Conservation (phyloP, 176 grass and related monocot species). For the Phoenix dactylifera region DNA sequence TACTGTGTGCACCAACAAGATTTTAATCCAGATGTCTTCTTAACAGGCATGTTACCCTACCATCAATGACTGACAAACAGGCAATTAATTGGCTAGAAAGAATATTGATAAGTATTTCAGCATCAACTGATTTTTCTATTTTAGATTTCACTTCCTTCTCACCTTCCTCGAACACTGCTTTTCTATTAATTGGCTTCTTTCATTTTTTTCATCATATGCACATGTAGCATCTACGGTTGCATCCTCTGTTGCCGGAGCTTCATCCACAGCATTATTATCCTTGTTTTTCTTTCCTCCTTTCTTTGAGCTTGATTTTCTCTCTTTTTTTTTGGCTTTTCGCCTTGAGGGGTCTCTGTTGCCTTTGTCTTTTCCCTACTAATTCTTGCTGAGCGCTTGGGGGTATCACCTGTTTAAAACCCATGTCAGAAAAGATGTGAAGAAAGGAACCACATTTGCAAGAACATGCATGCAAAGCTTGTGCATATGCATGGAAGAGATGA, state of each 20-base stretch:
- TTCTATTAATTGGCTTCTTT: background rate
- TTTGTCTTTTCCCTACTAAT: slow-evolving; percentile 13
- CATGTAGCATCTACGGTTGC: background rate
- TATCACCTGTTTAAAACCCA: slow-evolving; percentile 4
- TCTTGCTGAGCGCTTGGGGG: slow-evolving; percentile 6
- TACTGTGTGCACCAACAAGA: too few relatives aligned
- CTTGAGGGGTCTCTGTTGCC: slow-evolving; percentile 13
- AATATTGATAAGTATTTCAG: background rate
- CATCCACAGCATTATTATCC: background rate
- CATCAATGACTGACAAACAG: too few relatives aligned
- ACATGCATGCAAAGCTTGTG: background rate
- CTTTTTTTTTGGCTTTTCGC: slow-evolving; percentile 14
- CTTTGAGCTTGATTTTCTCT: slow-evolving; percentile 19
- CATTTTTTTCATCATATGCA: background rate
- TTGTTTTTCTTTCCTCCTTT: slow-evolving; percentile 7
- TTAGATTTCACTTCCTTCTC: background rate
- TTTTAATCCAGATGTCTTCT: too few relatives aligned
- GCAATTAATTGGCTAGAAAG: too few relatives aligned
- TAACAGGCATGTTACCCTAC: too few relatives aligned
- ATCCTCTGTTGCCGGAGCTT: background rate
- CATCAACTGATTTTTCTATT: background rate
- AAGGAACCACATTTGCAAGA: background rate
- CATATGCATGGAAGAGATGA: background rate
- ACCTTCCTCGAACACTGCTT: background rate
- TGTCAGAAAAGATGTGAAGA: background rate